These are phyloP conservation scores for Penicillium coffeae DNA, from an alignment of 495 filamentous ascomycete genomes.

Conservation along the genomic window DNA sequence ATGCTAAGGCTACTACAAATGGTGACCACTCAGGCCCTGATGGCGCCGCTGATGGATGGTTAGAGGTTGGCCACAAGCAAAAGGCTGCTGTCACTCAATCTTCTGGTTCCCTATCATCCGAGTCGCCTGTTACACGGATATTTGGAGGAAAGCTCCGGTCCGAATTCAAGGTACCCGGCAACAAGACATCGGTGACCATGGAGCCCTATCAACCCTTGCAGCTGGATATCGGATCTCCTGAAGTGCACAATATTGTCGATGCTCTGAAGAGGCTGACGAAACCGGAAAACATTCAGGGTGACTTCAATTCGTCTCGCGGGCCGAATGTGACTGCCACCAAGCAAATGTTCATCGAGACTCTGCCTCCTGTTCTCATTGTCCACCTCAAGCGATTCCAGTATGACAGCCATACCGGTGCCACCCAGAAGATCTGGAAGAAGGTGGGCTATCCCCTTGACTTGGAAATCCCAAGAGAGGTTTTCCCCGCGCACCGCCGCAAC, in stretches of 20 bases:
- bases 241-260: slow-evolving; percentile 87
- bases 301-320: slow-evolving; percentile 80
- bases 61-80: slow-evolving; percentile 92
- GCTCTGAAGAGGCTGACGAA: slow-evolving; percentile 81
- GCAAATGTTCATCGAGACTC: slow-evolving; percentile 89
- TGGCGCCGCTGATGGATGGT: slow-evolving; percentile 61
- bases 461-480: slow-evolving; percentile 90
- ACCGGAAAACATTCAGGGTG: slow-evolving; percentile 78
- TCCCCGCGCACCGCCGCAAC: slow-evolving; percentile 70
- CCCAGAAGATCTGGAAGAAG: slow-evolving; percentile 98
- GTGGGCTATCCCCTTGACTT: slow-evolving; percentile 91
- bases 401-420: slow-evolving; percentile 75
- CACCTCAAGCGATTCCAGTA: slow-evolving; percentile 98
- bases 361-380: slow-evolving; percentile 89
- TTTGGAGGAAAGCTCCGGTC: slow-evolving; percentile 92
- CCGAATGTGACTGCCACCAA: slow-evolving; percentile 77
- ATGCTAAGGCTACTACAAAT: slow-evolving; percentile 39
- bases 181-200: slow-evolving; percentile 84
- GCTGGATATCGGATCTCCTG: slow-evolving; percentile 81
- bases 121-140: slow-evolving; percentile 87
- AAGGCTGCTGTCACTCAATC: slow-evolving; percentile 82
- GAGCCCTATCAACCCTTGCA: slow-evolving; percentile 94
- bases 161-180: slow-evolving; percentile 79
- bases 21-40: slow-evolving; percentile 36
- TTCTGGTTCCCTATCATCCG: slow-evolving; percentile 66